Conservation (phyloP, 192 early-diverging fungal genomes). For the Helicostylum pulchrum region DNA sequence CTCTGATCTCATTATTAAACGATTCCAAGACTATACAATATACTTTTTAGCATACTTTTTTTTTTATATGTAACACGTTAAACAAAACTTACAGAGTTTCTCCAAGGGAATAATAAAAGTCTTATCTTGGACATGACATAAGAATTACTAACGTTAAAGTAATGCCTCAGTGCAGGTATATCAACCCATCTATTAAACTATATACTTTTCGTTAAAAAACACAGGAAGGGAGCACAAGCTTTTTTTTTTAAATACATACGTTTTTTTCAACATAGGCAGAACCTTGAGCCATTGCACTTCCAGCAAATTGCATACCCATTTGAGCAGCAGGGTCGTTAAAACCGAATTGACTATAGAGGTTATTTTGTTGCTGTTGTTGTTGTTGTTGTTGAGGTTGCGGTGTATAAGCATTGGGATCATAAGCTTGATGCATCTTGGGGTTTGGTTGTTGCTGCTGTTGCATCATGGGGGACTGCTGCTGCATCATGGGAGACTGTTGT, state of each 20-base stretch:
- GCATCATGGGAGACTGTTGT: slow-evolving; percentile 23
- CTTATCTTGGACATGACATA: slow-evolving; percentile 89
- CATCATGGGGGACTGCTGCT: neutral
- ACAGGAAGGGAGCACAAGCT: neutral
- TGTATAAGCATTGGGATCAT: slow-evolving; percentile 14
- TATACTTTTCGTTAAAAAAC: neutral
- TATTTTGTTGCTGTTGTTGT: slow-evolving; percentile 18
- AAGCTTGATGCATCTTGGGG: slow-evolving; percentile 17
- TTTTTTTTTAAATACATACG: slow-evolving; percentile 47
- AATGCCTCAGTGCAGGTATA: slow-evolving; percentile 81
- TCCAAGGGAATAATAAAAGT: slow-evolving; percentile 87
- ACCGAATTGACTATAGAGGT: slow-evolving; percentile 46
- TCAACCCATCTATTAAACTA: slow-evolving; percentile 84
- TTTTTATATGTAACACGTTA: too few relatives aligned
- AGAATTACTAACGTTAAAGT: slow-evolving; percentile 93
- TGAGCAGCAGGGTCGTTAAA: slow-evolving; percentile 77
- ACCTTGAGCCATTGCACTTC: slow-evolving; percentile 75
- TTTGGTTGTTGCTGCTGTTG: slow-evolving; percentile 26
- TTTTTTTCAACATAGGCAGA: slow-evolving; percentile 90
- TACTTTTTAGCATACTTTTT: too few relatives aligned
- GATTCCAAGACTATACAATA: slow-evolving; percentile 64
- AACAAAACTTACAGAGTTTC: slow-evolving; percentile 59
- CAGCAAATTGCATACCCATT: slow-evolving; percentile 93
- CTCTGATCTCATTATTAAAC: slow-evolving; percentile 71
- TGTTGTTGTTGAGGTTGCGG: slow-evolving; percentile 21